These are phyloP conservation scores for Wickerhamiella pararugosa DNA, from an alignment of 1,139 yeast species.

Conservation along the genomic window DNA sequence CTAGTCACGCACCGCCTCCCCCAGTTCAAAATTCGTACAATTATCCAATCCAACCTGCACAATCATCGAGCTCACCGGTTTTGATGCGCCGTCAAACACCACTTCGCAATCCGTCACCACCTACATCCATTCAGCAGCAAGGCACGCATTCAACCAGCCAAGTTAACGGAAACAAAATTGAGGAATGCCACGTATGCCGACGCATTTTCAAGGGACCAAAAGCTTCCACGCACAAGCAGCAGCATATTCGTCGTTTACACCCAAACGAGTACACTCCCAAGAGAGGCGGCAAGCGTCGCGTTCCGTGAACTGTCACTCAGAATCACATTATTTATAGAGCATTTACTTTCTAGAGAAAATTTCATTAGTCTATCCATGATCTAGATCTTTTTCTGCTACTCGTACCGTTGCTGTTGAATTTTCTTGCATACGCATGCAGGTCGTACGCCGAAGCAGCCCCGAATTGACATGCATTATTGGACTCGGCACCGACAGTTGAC, in stretches of 20 bases:
- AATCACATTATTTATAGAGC: not conserved
- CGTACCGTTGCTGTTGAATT: not conserved
- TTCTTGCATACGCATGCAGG: not conserved
- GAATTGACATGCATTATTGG: too few relatives aligned
- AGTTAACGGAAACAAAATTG: conserved; percentile 18
- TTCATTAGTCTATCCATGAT: not conserved
- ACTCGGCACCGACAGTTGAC: too few relatives aligned
- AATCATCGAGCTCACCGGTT: not conserved
- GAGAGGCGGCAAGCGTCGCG: conserved; percentile 29
- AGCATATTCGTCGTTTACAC: conserved; percentile 32
- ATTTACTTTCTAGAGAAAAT: not conserved
- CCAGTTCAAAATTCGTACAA: conserved; percentile 5
- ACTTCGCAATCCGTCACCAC: conserved; percentile 9
- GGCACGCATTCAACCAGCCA: conserved; percentile 4
- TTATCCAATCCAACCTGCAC: conserved; percentile 8
- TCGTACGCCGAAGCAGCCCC: too few relatives aligned
- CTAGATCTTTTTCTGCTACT: not conserved
- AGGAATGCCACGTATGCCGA: conserved; percentile 30
- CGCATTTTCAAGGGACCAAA: conserved; percentile 32
- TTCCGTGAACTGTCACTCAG: conserved; percentile 1
- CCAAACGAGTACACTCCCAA: conserved; percentile 32
- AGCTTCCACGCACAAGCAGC: conserved; percentile 33
- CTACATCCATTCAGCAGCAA: conserved; percentile 6
- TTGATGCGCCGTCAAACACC: conserved; percentile 2
- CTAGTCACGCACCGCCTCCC: conserved; percentile 3